These are phyloP conservation scores for Phytophthora capsici DNA, from an alignment of 352 stramenopile genomes.

Conservation along the genomic window DNA sequence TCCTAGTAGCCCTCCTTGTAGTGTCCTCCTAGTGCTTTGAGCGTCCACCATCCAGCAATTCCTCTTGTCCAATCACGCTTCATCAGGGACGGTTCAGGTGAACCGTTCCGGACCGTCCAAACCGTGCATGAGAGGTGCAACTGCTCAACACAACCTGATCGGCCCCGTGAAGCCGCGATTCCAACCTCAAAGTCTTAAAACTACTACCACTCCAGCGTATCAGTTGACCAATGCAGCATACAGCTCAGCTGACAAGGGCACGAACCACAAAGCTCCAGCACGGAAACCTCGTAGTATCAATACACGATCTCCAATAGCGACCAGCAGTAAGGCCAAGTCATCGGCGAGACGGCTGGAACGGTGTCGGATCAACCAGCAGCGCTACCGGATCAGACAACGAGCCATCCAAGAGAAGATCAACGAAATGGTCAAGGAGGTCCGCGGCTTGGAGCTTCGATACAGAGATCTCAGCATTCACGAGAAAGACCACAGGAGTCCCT, in stretches of 20 bases:
- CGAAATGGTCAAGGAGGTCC: background rate
- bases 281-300: too few relatives aligned
- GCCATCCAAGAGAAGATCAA: background rate
- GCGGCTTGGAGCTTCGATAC: background rate
- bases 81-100: too few relatives aligned
- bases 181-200: background rate
- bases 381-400: background rate
- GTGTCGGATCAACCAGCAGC: background rate
- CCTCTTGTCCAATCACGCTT: too few relatives aligned
- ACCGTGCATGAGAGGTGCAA: too few relatives aligned
- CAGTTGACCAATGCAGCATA: background rate
- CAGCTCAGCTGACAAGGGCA: too few relatives aligned
- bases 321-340: background rate
- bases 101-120: too few relatives aligned
- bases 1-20: too few relatives aligned
- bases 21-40: too few relatives aligned
- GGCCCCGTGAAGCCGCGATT: background rate
- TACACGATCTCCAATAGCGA: background rate
- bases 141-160: too few relatives aligned
- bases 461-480: background rate
- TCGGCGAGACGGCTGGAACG: background rate
- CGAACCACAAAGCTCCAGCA: too few relatives aligned
- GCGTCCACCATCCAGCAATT: too few relatives aligned
- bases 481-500: background rate
- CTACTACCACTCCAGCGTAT: background rate